phyloP scores from a whole-genome alignment of 352 stramenopile genomes.

The Globisporangium abappressorium region DNA sequence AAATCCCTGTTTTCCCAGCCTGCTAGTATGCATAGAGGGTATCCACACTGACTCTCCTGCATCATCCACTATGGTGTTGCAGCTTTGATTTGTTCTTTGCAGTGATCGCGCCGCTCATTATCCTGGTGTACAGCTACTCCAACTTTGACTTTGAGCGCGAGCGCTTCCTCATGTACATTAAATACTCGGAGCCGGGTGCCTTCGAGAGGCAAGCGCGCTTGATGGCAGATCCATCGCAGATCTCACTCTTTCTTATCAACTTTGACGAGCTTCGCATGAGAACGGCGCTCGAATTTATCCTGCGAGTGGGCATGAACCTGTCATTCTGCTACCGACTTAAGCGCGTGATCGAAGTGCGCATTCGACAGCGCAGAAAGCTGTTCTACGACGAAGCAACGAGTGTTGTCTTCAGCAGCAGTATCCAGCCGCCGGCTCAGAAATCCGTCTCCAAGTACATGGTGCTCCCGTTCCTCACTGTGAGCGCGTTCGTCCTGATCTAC shows the following conservation, averaged over 20 bases:
- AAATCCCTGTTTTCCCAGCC: no score
- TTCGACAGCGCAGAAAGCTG: slow-evolving; percentile 13
- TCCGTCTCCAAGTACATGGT: slow-evolving; percentile 16
- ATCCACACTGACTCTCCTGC: background rate
- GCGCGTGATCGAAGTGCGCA: background rate
- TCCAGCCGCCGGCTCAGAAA: slow-evolving; percentile 1
- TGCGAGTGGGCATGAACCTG: slow-evolving; percentile 26
- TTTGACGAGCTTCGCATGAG: slow-evolving; percentile 31
- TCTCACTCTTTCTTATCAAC: slow-evolving; percentile 27
- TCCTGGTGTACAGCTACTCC: slow-evolving; percentile 29
- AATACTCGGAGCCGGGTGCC: slow-evolving; percentile 17
- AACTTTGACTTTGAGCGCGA: slow-evolving; percentile 34
- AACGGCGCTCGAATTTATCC: slow-evolving; percentile 20
- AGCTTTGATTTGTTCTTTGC: slow-evolving; percentile 39
- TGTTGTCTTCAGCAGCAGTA: background rate
- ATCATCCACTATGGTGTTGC: background rate
- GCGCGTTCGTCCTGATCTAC: slow-evolving; percentile 17
- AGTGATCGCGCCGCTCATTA: slow-evolving; percentile 29
- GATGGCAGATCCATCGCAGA: slow-evolving; percentile 30
- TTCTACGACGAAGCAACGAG: slow-evolving; percentile 3
- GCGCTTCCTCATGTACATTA: slow-evolving; percentile 21
- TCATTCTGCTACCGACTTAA: background rate
- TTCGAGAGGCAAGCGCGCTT: slow-evolving; percentile 33
- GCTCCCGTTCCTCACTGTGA: slow-evolving; percentile 19
- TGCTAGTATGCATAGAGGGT: no score